Base-by-base conservation (phyloP, 148 eudicot species). In the Chenopodium album region DNA sequence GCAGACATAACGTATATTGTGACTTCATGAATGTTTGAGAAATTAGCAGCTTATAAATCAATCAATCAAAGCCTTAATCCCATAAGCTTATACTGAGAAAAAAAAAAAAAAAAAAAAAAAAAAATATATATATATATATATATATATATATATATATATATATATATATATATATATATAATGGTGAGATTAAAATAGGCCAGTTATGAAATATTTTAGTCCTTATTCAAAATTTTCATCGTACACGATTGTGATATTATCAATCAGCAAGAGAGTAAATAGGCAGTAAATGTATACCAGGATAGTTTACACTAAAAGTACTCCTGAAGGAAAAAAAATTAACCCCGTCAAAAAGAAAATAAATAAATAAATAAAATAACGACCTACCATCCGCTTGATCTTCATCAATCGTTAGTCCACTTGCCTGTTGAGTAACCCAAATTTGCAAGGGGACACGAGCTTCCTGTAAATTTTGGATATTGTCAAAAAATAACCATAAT, bases 391-490 rank as follows among this genome's bases (percentile, higher is more conserved):
- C 92, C 73, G 59, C 84, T 29, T 79, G 85, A 83, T 76, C 86
- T 78, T 89, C 97, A 86, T 97, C 94, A 88, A 65, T 78, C 44
- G 83, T 73, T 82, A 90, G 78, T 71, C 92, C 99, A 85, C 85
- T 90, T 64, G 84, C 83, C 76, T 90, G 89, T 88, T 94, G 91
- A 78, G 92, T 87, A 82, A 94, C 94, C 99, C 99, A 94, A 86
- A 97, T 86, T 85, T 97, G 98, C 86, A 97, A 80, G 12, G 97
- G 94, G 86, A 90, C 84, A 79, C 94, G 91, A 48, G 91, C 83
- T 89, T 96, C 99, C 99, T 96, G 90, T 50, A 79, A 78, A 69
- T 82, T 82, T 76, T 79, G 41, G 76, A 67, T 54, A 47, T 68
- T 75, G 68, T 32, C 80, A 83, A 59, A 28, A 70, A 67, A 19